These are phyloP conservation scores for Rutstroemia sp. DNA, from an alignment of 2,329 filamentous ascomycete species.

Conservation along the genomic window DNA sequence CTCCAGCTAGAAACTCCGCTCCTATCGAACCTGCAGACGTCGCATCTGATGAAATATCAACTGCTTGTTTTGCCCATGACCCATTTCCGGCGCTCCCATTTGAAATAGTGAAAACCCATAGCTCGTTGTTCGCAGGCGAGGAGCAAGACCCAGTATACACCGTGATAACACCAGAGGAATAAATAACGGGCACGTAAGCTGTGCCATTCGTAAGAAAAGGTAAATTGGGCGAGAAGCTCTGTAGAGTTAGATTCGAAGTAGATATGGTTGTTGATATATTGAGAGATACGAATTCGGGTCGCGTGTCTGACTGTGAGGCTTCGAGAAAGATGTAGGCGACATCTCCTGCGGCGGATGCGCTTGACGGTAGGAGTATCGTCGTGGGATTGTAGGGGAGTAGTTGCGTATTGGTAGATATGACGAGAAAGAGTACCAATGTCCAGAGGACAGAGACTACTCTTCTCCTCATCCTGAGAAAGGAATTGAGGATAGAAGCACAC, in stretches of 20 bases:
- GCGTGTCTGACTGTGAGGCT: conserved; percentile 29
- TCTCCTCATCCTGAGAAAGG: conserved; percentile 19
- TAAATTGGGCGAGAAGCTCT: conserved; percentile 46
- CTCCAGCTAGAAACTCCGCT: conserved; percentile 50
- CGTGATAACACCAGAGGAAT: conserved; percentile 60
- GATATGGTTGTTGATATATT: conserved; percentile 54
- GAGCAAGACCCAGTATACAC: conserved; percentile 71
- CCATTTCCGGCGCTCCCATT: conserved; percentile 39
- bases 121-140: conserved; percentile 39
- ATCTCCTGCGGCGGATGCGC: conserved; percentile 39
- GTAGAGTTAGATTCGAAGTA: conserved; percentile 37
- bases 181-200: conserved; percentile 61
- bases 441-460: conserved; percentile 16
- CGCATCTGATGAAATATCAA: conserved; percentile 29
- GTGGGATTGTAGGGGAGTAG: conserved; percentile 72
- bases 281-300: conserved; percentile 51
- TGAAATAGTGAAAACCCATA: conserved; percentile 62
- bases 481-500: conserved; percentile 5
- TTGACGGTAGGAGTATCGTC: conserved; percentile 53
- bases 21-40: conserved; percentile 33
- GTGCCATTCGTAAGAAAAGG: conserved; percentile 54
- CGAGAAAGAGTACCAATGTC: conserved; percentile 11
- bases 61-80: conserved; percentile 44
- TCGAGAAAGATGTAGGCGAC: conserved; percentile 62
- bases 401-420: conserved; percentile 28